Evolutionary conservation across 2,329 filamentous ascomycete genomes (phyloP).

Genomic region (Trichoderma citrinoviride): DNA sequence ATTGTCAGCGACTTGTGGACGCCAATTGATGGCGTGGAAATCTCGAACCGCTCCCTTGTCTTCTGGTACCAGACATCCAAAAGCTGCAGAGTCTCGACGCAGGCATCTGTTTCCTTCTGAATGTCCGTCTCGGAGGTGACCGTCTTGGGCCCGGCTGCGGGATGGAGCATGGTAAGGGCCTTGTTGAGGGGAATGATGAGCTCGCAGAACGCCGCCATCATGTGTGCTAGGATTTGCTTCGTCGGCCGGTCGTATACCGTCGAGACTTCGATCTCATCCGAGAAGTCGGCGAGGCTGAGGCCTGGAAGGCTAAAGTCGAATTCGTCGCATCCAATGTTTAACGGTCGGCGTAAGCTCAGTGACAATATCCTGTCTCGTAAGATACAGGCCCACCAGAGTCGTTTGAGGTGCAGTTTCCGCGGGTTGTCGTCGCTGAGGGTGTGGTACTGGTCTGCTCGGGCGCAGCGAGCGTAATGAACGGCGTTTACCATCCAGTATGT

Average conservation of each 20-base stretch:
- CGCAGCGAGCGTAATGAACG: constrained; percentile 9
- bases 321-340: constrained; percentile 8
- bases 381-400: constrained; percentile 18
- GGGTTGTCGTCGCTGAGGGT: not conserved
- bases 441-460: constrained; percentile 13
- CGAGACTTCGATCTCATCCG: constrained; percentile 5
- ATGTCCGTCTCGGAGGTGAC: not conserved
- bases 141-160: not conserved
- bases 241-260: constrained; percentile 15
- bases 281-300: not conserved
- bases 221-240: constrained; percentile 12
- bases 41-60: constrained; percentile 11
- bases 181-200: constrained; percentile 11
- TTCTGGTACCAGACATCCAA: constrained; percentile 13
- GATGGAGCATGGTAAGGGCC: constrained; percentile 4
- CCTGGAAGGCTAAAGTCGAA: constrained; percentile 12
- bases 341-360: constrained; percentile 10
- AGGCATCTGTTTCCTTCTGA: not conserved
- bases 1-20: constrained; percentile 11
- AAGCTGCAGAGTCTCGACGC: not conserved
- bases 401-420: not conserved
- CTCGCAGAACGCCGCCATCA: constrained; percentile 10
- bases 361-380: constrained; percentile 16
- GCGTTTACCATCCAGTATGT: constrained; percentile 18
- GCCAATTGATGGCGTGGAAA: not conserved